These are phyloP conservation scores for Chondrostereum purpureum DNA, from an alignment of 1,284 basidiomycete species.

Conservation along the genomic window DNA sequence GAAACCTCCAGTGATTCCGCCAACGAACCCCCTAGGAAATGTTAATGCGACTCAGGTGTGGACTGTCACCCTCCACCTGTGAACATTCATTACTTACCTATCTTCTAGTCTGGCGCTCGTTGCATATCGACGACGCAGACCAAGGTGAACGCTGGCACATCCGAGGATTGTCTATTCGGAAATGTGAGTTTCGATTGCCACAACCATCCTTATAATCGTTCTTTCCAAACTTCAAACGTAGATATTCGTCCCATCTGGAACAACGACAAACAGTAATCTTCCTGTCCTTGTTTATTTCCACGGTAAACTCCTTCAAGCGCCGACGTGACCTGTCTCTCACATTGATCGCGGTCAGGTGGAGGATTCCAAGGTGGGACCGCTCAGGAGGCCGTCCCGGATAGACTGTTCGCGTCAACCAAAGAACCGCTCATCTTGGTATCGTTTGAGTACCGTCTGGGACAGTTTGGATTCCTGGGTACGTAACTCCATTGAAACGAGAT, in stretches of 20 bases:
- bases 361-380: slow-evolving; percentile 30
- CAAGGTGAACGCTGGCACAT: slow-evolving; percentile 20
- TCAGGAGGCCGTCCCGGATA: slow-evolving; percentile 21
- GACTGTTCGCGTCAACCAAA: slow-evolving; percentile 20
- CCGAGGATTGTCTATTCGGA: slow-evolving; percentile 36
- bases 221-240: slow-evolving; percentile 12
- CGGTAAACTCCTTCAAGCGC: slow-evolving; percentile 18
- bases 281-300: slow-evolving; percentile 32
- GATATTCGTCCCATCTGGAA: slow-evolving; percentile 26
- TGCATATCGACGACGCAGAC: slow-evolving; percentile 26
- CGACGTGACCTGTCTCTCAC: not conserved
- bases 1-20: slow-evolving; percentile 31
- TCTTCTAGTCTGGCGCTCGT: slow-evolving; percentile 23
- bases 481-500: not conserved
- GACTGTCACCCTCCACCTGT: not conserved
- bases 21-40: slow-evolving; percentile 25
- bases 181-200: slow-evolving; percentile 25
- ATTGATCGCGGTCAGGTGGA: slow-evolving; percentile 23
- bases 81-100: not conserved
- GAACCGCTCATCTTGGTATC: slow-evolving; percentile 32
- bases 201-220: not conserved
- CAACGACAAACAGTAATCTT: slow-evolving; percentile 16
- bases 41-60: slow-evolving; percentile 23
- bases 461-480: slow-evolving; percentile 33
- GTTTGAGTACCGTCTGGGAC: slow-evolving; percentile 34